These are phyloP conservation scores for Nannochloris sp. DNA, from an alignment of 139 green algal genomes.

Conservation along the genomic window DNA sequence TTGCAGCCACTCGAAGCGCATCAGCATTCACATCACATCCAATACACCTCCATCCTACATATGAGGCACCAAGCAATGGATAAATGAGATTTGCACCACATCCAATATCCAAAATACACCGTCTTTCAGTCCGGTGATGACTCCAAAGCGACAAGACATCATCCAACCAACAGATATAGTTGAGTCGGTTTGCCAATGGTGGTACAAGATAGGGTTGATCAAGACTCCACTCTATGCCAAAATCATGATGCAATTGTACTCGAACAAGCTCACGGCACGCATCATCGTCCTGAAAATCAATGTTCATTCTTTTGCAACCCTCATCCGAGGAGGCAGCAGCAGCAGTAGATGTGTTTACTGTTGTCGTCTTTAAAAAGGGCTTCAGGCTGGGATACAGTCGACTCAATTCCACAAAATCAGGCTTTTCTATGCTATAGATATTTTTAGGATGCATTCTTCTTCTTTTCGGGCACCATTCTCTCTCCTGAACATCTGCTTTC, in stretches of 20 bases:
- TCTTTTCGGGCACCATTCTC: background rate
- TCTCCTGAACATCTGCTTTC: no score
- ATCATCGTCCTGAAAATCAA: conserved; percentile 58
- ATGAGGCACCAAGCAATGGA: conserved; percentile 73
- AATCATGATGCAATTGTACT: conserved; percentile 58
- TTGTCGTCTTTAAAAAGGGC: conserved; percentile 24
- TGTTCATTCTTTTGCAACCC: background rate
- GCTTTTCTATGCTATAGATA: conserved; percentile 51
- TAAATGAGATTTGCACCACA: conserved; percentile 93
- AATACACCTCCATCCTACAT: conserved; percentile 77
- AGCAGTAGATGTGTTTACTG: no score
- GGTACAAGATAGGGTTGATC: conserved; percentile 72
- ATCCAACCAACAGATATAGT: conserved; percentile 91
- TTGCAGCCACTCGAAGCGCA: conserved; percentile 35
- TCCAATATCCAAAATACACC: conserved; percentile 74
- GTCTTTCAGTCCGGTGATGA: conserved; percentile 9
- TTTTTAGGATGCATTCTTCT: conserved; percentile 53
- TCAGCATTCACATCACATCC: conserved; percentile 64
- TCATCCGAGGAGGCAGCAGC: no score
- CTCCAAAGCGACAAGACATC: conserved; percentile 69
- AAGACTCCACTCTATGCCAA: conserved; percentile 63
- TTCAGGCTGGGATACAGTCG: conserved; percentile 36
- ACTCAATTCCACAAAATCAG: conserved; percentile 67
- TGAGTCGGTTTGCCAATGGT: conserved; percentile 69
- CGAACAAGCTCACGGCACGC: conserved; percentile 66